Evolutionary conservation across 768 basidiomycete genomes (phyloP).

Genomic region (Phlebiopsis gigantea): DNA sequence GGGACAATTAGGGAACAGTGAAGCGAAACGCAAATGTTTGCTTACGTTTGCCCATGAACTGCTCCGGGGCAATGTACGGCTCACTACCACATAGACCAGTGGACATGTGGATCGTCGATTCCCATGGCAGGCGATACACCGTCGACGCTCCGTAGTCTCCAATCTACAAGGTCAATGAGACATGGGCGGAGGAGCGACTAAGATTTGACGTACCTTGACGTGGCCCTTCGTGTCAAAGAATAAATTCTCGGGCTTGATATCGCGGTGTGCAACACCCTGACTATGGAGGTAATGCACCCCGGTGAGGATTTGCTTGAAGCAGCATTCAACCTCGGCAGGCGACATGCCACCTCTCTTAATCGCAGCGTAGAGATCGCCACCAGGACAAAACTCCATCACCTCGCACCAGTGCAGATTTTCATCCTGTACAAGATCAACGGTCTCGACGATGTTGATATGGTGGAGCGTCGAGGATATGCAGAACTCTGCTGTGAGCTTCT

Average conservation of each 20-base stretch:
- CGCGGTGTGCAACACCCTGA: constrained; percentile 96
- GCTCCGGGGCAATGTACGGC: constrained; percentile 98
- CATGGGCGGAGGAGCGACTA: background rate
- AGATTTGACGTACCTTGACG: constrained; percentile 64
- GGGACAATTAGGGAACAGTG: constrained; percentile 33
- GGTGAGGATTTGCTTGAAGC: constrained; percentile 91
- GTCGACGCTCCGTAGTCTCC: constrained; percentile 98
- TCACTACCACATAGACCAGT: constrained; percentile 97
- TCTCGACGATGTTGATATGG: constrained; percentile 94
- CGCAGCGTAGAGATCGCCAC: constrained; percentile 96
- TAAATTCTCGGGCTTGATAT: constrained; percentile 97
- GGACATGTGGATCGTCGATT: constrained; percentile 93
- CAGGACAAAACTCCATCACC: constrained; percentile 99
- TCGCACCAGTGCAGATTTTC: constrained; percentile 97
- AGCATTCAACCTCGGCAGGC: constrained; percentile 90
- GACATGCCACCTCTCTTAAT: constrained; percentile 97
- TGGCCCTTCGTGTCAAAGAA: constrained; percentile 91
- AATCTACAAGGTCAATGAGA: constrained; percentile 47
- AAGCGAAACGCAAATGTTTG: constrained; percentile 27
- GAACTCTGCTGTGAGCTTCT: constrained; percentile 99
- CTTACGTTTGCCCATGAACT: constrained; percentile 96
- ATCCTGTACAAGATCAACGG: constrained; percentile 98
- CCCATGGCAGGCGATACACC: constrained; percentile 99
- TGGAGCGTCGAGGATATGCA: constrained; percentile 96
- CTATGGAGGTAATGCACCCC: constrained; percentile 90